A percentile compares a stretch with the other conserved stretches of the same genome.
These are phyloP conservation scores for Trichoderma virens DNA, from an alignment of 495 filamentous ascomycete genomes.

Conservation along the genomic window DNA sequence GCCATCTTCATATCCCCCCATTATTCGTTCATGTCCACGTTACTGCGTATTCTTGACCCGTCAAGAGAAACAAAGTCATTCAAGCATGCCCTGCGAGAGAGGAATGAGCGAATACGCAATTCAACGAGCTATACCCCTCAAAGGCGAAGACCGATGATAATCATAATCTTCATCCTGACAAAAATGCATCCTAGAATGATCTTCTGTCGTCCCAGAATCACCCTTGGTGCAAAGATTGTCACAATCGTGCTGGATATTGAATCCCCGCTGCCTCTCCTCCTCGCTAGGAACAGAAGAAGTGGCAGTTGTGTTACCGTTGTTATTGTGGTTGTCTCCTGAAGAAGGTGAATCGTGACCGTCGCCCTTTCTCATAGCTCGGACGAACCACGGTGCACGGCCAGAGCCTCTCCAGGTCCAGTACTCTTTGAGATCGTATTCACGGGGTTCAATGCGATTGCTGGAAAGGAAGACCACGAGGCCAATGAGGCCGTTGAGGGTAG, in stretches of 20 bases:
- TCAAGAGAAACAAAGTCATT: not conserved
- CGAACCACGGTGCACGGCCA: conserved; percentile 25
- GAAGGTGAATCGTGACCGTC: not conserved
- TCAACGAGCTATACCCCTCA: not conserved
- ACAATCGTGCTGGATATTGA: not conserved
- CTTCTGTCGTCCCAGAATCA: not conserved
- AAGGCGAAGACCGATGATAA: not conserved
- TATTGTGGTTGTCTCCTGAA: too few species aligned
- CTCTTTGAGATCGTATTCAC: conserved; percentile 65
- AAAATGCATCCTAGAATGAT: not conserved
- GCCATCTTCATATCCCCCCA: not conserved
- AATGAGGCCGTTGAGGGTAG: conserved; percentile 55
- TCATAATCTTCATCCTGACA: not conserved
- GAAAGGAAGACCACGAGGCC: conserved; percentile 48
- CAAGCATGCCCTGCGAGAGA: not conserved
- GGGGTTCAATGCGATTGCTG: conserved; percentile 54
- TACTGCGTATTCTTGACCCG: not conserved
- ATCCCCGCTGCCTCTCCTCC: not conserved
- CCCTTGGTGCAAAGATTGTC: not conserved
- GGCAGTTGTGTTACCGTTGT: too few species aligned
- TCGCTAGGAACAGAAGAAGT: not conserved
- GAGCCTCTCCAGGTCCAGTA: conserved; percentile 59
- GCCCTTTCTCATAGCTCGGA: conserved; percentile 18
- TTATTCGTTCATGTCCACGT: not conserved
- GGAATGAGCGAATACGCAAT: not conserved